Conservation (phyloP, 106 monocot species). For the Apostasia ramifera region DNA sequence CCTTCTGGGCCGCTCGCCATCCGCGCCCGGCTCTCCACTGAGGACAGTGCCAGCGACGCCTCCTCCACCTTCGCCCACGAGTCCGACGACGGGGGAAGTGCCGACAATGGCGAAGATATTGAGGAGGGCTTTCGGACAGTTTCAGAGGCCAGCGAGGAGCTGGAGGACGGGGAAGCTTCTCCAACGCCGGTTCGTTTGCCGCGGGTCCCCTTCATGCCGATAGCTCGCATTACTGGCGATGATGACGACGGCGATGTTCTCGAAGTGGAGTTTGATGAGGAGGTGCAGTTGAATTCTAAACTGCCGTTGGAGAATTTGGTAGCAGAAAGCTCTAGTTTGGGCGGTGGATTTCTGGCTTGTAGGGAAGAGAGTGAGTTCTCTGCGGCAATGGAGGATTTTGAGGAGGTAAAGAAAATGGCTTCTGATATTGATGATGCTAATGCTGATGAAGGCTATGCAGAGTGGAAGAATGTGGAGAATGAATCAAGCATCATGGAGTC, state of each 20-base stretch:
- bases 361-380: constrained; percentile 2
- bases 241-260: constrained; percentile 1
- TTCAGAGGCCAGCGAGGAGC: no score
- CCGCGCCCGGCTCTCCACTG: constrained; percentile 2
- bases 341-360: background rate
- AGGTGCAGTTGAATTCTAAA: background rate
- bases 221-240: background rate
- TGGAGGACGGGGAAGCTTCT: background rate
- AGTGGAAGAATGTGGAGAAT: background rate
- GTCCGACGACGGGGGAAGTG: background rate
- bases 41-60: constrained; percentile 3
- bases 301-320: background rate
- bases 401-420: background rate
- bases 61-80: background rate
- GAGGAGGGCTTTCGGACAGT: background rate
- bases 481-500: background rate
- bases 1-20: background rate
- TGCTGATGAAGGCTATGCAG: background rate
- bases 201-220: background rate
- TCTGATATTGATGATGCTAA: background rate
- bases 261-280: background rate
- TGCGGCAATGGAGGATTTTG: background rate
- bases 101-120: background rate
- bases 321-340: background rate
- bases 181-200: background rate